Evolutionary conservation across 495 filamentous ascomycete genomes (phyloP).

Genomic region (Viridothelium virens): DNA sequence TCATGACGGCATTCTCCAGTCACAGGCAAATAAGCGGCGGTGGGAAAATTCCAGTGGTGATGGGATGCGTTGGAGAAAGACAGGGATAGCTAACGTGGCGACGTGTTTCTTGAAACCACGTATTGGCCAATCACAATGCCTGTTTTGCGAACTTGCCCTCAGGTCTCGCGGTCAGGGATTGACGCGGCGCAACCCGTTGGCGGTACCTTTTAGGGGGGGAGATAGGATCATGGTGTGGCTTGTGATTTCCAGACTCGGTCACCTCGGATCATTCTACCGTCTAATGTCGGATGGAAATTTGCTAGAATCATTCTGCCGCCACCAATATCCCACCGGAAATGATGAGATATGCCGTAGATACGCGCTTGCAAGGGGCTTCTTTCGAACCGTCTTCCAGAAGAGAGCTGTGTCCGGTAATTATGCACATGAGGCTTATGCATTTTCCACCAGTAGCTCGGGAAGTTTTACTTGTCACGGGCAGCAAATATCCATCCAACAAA

Average conservation of each 20-base stretch:
- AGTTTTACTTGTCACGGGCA: too few species aligned
- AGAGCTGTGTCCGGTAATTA: neutral
- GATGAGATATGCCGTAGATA: neutral
- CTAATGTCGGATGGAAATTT: constrained; percentile 12
- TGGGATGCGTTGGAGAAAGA: neutral
- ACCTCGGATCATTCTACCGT: constrained; percentile 1
- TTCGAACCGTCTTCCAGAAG: neutral
- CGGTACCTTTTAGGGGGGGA: neutral
- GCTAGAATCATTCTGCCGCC: constrained; percentile 9
- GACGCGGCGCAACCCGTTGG: constrained; percentile 3
- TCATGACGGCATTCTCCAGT: neutral
- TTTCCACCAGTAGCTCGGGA: neutral
- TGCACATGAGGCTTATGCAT: neutral
- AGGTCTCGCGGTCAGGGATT: neutral
- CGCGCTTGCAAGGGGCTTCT: constrained; percentile 2
- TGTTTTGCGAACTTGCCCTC: neutral
- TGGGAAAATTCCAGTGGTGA: neutral
- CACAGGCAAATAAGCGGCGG: neutral
- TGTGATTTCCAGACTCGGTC: neutral
- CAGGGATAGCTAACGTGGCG: constrained; percentile 9
- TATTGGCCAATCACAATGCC: neutral
- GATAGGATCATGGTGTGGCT: neutral
- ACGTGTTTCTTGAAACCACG: constrained; percentile 8
- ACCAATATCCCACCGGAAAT: constrained; percentile 3
- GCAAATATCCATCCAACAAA: too few species aligned